Percentiles rank a stretch among this genome's conserved stretches.
phyloP scores from a whole-genome alignment of 1,284 basidiomycete genomes.

The Melanopsichium pennsylvanicum region DNA sequence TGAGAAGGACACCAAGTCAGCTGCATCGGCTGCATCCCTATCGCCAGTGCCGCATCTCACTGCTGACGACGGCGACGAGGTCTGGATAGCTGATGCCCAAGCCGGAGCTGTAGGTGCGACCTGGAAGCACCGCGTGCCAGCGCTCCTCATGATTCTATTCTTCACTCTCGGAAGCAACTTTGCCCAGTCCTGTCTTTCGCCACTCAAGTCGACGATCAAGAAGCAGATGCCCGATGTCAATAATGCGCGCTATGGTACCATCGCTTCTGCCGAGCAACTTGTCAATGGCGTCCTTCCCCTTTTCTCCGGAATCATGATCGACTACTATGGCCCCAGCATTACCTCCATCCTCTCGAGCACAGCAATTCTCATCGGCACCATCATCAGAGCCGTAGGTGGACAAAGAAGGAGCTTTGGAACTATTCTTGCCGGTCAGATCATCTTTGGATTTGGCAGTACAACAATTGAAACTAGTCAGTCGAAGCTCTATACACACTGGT shows the following conservation, averaged over 20 bases:
- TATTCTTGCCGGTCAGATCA: conserved; percentile 58
- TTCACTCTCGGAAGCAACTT: conserved; percentile 46
- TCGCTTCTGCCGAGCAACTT: conserved; percentile 66
- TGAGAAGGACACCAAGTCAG: conserved; percentile 2
- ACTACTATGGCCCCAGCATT: conserved; percentile 65
- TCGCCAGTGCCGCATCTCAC: conserved; percentile 6
- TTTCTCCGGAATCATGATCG: conserved; percentile 67
- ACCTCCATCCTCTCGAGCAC: conserved; percentile 55
- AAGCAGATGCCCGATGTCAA: conserved; percentile 67
- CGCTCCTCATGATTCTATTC: conserved; percentile 29
- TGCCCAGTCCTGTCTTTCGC: conserved; percentile 54
- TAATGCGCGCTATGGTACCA: conserved; percentile 72
- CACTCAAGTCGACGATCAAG: conserved; percentile 66
- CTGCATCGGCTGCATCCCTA: neutral
- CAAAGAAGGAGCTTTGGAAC: conserved; percentile 32
- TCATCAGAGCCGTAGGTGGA: conserved; percentile 58
- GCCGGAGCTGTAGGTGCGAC: conserved; percentile 27
- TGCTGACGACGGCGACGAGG: neutral
- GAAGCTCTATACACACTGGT: conserved; percentile 60
- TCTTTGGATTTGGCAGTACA: conserved; percentile 55
- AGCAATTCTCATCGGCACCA: conserved; percentile 63
- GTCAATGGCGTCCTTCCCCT: conserved; percentile 69
- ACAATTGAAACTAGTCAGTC: conserved; percentile 63
- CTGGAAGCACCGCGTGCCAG: conserved; percentile 30
- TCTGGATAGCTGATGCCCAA: conserved; percentile 7